Evolutionary conservation across 177 flowering plant species (phyloP).

Genomic region (Telopea speciosissima): DNA sequence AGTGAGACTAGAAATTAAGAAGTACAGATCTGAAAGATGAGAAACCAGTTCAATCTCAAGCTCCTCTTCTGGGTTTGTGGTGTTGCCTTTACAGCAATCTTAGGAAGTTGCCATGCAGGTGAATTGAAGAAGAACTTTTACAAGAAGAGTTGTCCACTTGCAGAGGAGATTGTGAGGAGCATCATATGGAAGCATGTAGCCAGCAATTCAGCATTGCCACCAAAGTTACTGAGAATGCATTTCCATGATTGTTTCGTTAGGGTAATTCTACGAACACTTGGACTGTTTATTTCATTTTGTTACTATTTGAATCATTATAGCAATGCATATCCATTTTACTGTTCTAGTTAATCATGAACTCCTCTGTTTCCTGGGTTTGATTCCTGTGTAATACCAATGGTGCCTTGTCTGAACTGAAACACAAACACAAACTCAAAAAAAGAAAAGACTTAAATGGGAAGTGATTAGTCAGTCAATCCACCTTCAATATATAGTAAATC

Average conservation of each 20-base stretch:
- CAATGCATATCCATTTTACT: too few relatives aligned
- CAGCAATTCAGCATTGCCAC: conserved; percentile 13
- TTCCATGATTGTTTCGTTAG: conserved; percentile 23
- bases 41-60: neutral
- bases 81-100: neutral
- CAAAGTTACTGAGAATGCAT: conserved; percentile 28
- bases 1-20: neutral
- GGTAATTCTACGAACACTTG: conserved; percentile 6
- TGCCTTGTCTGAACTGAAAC: neutral
- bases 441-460: neutral
- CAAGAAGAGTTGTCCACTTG: conserved; percentile 16
- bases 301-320: too few relatives aligned
- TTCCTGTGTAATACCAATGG: too few relatives aligned
- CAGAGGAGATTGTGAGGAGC: conserved; percentile 15
- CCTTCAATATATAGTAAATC: neutral
- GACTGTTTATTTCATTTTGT: too few relatives aligned
- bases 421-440: too few relatives aligned
- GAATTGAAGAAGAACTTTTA: conserved; percentile 19
- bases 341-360: too few relatives aligned
- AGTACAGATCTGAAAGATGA: conserved; percentile 2
- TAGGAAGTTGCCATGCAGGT: conserved; percentile 14
- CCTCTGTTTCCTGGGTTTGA: too few relatives aligned
- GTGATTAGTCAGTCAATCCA: neutral
- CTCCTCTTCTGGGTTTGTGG: neutral
- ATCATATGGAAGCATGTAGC: conserved; percentile 10